Conservation (phyloP, 805 yeast genomes). For the Ogataea methanolica region DNA sequence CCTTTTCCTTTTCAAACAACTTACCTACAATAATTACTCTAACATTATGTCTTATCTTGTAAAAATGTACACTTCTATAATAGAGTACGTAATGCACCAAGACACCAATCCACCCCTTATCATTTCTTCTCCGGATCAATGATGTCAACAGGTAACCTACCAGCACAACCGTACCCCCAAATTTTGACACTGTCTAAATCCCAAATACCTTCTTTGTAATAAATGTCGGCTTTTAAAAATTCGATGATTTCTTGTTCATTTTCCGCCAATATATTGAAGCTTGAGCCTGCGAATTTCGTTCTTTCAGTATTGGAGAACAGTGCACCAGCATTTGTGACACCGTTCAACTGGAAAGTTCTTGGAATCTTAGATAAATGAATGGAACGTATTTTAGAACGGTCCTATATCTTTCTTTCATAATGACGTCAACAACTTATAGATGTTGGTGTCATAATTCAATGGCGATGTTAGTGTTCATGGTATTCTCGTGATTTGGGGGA, state of each 20-base stretch:
- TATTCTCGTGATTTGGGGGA: not conserved
- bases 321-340: constrained; percentile 50
- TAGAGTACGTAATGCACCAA: too few species aligned
- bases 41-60: too few species aligned
- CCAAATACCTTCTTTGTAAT: constrained; percentile 68
- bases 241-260: constrained; percentile 62
- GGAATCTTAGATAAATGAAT: constrained; percentile 50
- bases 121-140: constrained; percentile 1
- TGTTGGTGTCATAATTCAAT: not conserved
- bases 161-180: constrained; percentile 48
- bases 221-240: constrained; percentile 58
- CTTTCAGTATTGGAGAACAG: constrained; percentile 44
- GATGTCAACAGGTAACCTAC: constrained; percentile 34
- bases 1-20: not conserved
- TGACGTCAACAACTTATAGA: not conserved
- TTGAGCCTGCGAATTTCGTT: constrained; percentile 62
- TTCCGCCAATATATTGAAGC: constrained; percentile 59
- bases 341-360: constrained; percentile 31
- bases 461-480: not conserved
- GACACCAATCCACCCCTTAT: not conserved
- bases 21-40: not conserved
- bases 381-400: constrained; percentile 48
- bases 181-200: constrained; percentile 60
- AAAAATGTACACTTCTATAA: too few species aligned
- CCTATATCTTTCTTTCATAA: constrained; percentile 19